Evolutionary conservation across 1,139 yeast genomes (phyloP).

Genomic region (Taphrina confusa): DNA sequence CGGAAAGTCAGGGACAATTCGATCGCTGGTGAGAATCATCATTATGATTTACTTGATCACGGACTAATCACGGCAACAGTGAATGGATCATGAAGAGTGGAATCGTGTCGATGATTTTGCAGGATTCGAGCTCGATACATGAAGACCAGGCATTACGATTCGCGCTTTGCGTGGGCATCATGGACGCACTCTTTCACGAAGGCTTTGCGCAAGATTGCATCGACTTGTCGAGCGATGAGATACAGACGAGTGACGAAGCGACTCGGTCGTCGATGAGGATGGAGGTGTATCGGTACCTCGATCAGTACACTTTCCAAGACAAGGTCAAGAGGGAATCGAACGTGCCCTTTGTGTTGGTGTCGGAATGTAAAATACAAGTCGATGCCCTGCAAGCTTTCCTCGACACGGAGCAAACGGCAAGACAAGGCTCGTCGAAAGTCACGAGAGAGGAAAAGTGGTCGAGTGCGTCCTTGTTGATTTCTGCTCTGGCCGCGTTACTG

Average conservation of each 20-base stretch:
- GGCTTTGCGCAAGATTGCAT: slow-evolving; percentile 14
- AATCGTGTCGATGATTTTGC: background rate
- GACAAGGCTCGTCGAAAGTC: background rate
- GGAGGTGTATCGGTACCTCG: slow-evolving; percentile 2
- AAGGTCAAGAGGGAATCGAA: background rate
- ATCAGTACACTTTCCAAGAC: slow-evolving; percentile 7
- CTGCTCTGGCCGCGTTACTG: slow-evolving; percentile 12
- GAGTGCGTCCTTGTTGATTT: background rate
- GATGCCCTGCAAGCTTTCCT: background rate
- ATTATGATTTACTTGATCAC: background rate
- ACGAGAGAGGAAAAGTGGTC: slow-evolving; percentile 1
- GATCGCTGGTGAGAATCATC: background rate
- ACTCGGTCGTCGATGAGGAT: background rate
- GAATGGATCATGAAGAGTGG: background rate
- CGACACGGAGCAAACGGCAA: background rate
- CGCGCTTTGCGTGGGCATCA: background rate
- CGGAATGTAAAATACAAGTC: background rate
- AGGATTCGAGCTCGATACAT: background rate
- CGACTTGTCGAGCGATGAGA: background rate
- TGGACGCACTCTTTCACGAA: slow-evolving; percentile 2
- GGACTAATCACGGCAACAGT: background rate
- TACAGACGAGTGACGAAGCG: background rate
- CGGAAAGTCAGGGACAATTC: background rate
- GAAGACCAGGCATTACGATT: background rate
- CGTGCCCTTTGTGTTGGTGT: background rate